Percentiles rank a stretch among this genome's conserved stretches.
Conservation (phyloP, 2,329 filamentous ascomycete species). For the Teratosphaeria pseudoeucalypti region DNA sequence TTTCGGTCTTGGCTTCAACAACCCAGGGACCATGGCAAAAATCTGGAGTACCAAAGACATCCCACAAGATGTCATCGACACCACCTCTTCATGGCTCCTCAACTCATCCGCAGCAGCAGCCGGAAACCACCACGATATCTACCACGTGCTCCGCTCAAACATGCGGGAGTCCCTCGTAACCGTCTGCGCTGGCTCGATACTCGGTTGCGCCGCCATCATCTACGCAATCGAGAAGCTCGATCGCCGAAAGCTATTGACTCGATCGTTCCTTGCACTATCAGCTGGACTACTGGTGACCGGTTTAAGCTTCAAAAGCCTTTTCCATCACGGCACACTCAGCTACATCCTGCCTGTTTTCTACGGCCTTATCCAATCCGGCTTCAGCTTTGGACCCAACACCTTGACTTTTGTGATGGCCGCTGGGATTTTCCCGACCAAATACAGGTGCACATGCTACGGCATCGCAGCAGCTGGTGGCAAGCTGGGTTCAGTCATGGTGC, state of each 20-base stretch:
- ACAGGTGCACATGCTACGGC: constrained; percentile 44
- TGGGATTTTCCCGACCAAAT: constrained; percentile 47
- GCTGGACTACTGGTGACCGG: constrained; percentile 35
- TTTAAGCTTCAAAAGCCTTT: constrained; percentile 29
- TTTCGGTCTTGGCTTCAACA: constrained; percentile 7
- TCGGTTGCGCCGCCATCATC: constrained; percentile 33
- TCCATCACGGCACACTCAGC: constrained; percentile 19
- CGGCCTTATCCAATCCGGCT: constrained; percentile 36
- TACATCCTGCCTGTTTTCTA: constrained; percentile 31
- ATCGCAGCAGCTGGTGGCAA: constrained; percentile 45
- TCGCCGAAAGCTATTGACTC: constrained; percentile 34
- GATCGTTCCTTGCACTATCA: constrained; percentile 33
- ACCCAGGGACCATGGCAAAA: not conserved
- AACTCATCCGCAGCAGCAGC: not conserved
- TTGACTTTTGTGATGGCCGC: constrained; percentile 35
- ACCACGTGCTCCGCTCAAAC: constrained; percentile 9
- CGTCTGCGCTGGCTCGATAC: constrained; percentile 29
- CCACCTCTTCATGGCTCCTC: not conserved
- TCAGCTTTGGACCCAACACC: constrained; percentile 36
- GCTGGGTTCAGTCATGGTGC: constrained; percentile 39
- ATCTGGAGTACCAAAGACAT: not conserved
- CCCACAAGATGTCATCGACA: not conserved
- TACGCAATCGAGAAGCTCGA: constrained; percentile 30
- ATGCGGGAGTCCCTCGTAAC: constrained; percentile 3
- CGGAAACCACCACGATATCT: constrained; percentile 5